Evolutionary conservation across 75 land plant genomes (phyloP).

Genomic region (Ceratopteris richardii): DNA sequence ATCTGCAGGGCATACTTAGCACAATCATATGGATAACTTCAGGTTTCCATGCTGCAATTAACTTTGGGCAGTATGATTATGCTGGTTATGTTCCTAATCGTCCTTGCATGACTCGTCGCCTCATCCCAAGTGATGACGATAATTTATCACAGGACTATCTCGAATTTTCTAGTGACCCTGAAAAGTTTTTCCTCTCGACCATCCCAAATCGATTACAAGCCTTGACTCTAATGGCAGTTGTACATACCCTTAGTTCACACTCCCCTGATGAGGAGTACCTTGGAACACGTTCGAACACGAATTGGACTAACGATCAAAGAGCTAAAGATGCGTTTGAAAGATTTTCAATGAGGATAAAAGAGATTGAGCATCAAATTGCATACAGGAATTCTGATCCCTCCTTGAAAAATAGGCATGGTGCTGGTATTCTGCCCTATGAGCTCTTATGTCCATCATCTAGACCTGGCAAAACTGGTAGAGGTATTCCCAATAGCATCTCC

Average conservation of each 20-base stretch:
- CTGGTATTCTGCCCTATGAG: constrained; percentile 75
- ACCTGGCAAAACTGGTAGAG: constrained; percentile 71
- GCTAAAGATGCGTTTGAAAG: constrained; percentile 30
- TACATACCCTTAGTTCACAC: constrained; percentile 77
- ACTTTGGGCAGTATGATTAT: constrained; percentile 91
- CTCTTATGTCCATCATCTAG: constrained; percentile 56
- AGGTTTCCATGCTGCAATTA: constrained; percentile 85
- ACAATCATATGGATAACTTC: constrained; percentile 85
- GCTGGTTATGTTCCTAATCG: constrained; percentile 95
- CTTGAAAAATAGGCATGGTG: constrained; percentile 56
- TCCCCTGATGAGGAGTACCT: constrained; percentile 93
- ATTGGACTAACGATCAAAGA: constrained; percentile 39
- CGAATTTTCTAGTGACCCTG: constrained; percentile 53
- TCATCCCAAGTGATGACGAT: constrained; percentile 46
- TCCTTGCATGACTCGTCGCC: constrained; percentile 64
- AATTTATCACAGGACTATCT: constrained; percentile 37
- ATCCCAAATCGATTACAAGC: constrained; percentile 63
- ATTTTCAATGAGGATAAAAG: constrained; percentile 39
- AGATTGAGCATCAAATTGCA: constrained; percentile 42
- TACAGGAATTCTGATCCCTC: constrained; percentile 44
- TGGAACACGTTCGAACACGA: constrained; percentile 38
- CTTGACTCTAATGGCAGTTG: constrained; percentile 75
- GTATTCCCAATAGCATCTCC: constrained; percentile 78
- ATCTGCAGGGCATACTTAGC: constrained; percentile 46
- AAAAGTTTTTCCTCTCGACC: constrained; percentile 53